These are phyloP conservation scores for Solanum hybrid DNA, from an alignment of 305 asterid genomes.

Conservation along the genomic window DNA sequence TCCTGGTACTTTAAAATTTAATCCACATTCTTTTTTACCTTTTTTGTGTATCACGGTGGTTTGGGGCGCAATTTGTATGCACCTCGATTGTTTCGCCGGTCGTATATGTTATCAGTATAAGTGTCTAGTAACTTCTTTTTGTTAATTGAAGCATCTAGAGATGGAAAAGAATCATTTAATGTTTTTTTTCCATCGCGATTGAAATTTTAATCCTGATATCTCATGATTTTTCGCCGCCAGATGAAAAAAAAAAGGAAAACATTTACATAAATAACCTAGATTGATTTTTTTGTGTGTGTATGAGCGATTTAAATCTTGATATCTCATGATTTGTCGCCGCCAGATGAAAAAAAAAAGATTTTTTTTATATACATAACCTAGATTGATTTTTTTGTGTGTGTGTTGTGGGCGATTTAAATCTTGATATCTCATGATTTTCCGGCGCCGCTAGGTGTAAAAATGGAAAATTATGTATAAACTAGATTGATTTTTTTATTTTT, in stretches of 20 bases:
- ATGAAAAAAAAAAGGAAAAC: neutral
- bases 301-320: neutral
- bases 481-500: neutral
- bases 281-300: neutral
- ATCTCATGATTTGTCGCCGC: neutral
- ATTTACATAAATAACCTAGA: neutral
- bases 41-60: neutral
- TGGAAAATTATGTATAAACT: neutral
- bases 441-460: neutral
- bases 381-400: neutral
- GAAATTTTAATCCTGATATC: neutral
- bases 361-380: neutral
- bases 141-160: neutral
- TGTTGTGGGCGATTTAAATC: neutral
- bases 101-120: neutral
- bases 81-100: neutral
- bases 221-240: neutral
- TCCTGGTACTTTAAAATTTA: conserved; percentile 33
- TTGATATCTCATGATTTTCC: neutral
- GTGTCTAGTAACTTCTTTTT: neutral
- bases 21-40: neutral
- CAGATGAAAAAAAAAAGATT: neutral
- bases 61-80: too few species aligned
- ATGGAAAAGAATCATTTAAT: neutral
- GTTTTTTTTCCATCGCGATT: neutral